Evolutionary conservation across 2,329 filamentous ascomycete species (phyloP).

Genomic region (Shiraia bambusicola): DNA sequence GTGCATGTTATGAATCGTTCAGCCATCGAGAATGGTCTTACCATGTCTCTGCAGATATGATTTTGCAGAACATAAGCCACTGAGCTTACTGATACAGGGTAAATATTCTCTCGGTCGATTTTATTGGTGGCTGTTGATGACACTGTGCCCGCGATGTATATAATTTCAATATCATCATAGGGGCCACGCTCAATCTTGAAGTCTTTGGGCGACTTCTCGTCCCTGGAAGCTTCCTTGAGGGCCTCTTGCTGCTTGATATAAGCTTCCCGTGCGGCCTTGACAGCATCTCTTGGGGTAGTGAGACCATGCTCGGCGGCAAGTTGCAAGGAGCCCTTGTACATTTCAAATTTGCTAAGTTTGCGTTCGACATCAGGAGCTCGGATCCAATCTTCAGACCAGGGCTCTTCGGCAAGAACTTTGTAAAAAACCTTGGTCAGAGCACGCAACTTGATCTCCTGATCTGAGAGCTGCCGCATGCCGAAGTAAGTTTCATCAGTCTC

Average conservation of each 20-base stretch:
- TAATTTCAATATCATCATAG: slow-evolving; percentile 43
- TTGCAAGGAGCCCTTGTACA: slow-evolving; percentile 38
- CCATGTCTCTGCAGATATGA: slow-evolving; percentile 41
- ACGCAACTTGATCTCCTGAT: slow-evolving; percentile 38
- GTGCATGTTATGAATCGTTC: slow-evolving; percentile 36
- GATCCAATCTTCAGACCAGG: slow-evolving; percentile 43
- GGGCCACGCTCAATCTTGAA: slow-evolving; percentile 31
- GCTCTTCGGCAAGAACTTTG: slow-evolving; percentile 42
- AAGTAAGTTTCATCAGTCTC: slow-evolving; percentile 37
- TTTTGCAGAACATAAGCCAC: slow-evolving; percentile 36
- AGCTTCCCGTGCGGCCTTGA: slow-evolving; percentile 35
- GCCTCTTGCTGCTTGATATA: slow-evolving; percentile 18
- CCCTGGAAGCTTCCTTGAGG: slow-evolving; percentile 13
- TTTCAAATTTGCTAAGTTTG: slow-evolving; percentile 42
- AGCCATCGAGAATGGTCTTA: slow-evolving; percentile 37
- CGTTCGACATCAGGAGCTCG: slow-evolving; percentile 41
- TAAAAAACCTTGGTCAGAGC: slow-evolving; percentile 43
- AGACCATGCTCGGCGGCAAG: slow-evolving; percentile 35
- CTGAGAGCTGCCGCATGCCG: slow-evolving; percentile 27
- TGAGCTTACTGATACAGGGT: slow-evolving; percentile 39
- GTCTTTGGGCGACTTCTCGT: slow-evolving; percentile 20
- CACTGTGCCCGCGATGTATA: slow-evolving; percentile 43
- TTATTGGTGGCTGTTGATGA: slow-evolving; percentile 39
- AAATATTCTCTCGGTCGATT: slow-evolving; percentile 37
- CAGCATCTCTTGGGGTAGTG: slow-evolving; percentile 33